Evolutionary conservation across 768 basidiomycete species (phyloP).

Genomic region (Saitozyma sp.): DNA sequence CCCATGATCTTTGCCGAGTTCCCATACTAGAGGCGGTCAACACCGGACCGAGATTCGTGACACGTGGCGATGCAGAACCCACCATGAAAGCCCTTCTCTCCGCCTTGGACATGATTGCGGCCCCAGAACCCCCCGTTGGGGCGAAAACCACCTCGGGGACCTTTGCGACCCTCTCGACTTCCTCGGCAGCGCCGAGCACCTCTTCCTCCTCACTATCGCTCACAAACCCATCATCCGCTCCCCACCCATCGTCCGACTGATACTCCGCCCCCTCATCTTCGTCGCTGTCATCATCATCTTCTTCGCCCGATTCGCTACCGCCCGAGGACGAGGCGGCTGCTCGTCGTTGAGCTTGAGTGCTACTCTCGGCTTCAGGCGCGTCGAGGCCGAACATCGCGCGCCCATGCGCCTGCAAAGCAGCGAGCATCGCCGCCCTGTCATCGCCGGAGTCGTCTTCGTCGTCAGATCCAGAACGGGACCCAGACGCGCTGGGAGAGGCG

Average conservation of each 20-base stretch:
- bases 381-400: constrained; percentile 47
- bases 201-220: constrained; percentile 34
- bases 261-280: constrained; percentile 20
- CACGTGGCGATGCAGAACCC: constrained; percentile 8
- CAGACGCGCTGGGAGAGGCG: constrained; percentile 1
- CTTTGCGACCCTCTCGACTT: not conserved
- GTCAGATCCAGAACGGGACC: constrained; percentile 6
- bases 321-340: not conserved
- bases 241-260: constrained; percentile 42
- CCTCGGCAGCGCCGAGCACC: not conserved
- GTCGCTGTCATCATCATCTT: constrained; percentile 2
- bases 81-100: constrained; percentile 53
- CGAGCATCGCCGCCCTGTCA: constrained; percentile 42
- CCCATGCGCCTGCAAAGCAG: constrained; percentile 47
- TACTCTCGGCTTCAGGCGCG: constrained; percentile 18
- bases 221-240: constrained; percentile 33
- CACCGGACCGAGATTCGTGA: not conserved
- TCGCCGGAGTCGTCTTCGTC: constrained; percentile 23
- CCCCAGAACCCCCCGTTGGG: constrained; percentile 8
- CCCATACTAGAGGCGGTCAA: constrained; percentile 32
- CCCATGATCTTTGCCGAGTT: constrained; percentile 50
- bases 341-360: constrained; percentile 13
- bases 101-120: constrained; percentile 28
- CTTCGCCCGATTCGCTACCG: not conserved
- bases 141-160: constrained; percentile 49